Conservation (phyloP, 2,329 filamentous ascomycete genomes). For the Scytalidium sp. region DNA sequence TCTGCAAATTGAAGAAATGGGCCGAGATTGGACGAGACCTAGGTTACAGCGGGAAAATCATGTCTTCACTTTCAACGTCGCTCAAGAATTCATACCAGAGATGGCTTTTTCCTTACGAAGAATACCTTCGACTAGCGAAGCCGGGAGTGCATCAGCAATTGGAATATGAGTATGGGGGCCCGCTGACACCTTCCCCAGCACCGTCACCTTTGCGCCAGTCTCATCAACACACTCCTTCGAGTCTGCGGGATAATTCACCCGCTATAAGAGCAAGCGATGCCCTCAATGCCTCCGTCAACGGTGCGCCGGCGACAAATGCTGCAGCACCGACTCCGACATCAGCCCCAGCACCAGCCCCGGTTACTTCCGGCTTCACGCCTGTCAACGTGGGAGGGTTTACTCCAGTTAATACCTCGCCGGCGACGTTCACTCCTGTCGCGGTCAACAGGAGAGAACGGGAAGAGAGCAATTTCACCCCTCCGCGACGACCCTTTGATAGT, state of each 20-base stretch:
- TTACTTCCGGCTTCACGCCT: slow-evolving; percentile 33
- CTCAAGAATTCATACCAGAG: slow-evolving; percentile 97
- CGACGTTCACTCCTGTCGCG: slow-evolving; percentile 54
- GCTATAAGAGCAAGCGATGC: slow-evolving; percentile 55
- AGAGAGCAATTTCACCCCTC: slow-evolving; percentile 52
- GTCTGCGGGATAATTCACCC: slow-evolving; percentile 63
- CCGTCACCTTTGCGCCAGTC: slow-evolving; percentile 71
- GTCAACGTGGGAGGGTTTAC: slow-evolving; percentile 57
- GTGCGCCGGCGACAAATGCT: slow-evolving; percentile 28
- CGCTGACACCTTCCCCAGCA: slow-evolving; percentile 75
- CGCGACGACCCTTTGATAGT: slow-evolving; percentile 54
- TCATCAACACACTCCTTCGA: slow-evolving; percentile 55
- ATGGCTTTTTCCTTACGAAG: slow-evolving; percentile 96
- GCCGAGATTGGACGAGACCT: slow-evolving; percentile 95
- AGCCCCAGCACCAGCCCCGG: slow-evolving; percentile 15
- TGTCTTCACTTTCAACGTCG: slow-evolving; percentile 97
- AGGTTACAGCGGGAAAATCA: slow-evolving; percentile 98
- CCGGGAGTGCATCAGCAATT: slow-evolving; percentile 95
- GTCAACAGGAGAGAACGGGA: slow-evolving; percentile 45
- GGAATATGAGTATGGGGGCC: slow-evolving; percentile 88
- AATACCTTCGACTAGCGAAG: slow-evolving; percentile 86
- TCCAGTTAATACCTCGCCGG: slow-evolving; percentile 55
- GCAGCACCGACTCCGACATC: slow-evolving; percentile 25
- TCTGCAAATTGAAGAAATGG: slow-evolving; percentile 99
- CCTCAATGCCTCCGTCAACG: slow-evolving; percentile 47